Percentiles rank a stretch among this genome's conserved stretches.
These are phyloP conservation scores for Capsicum rhomboideum DNA, from an alignment of 257 asterid genomes.

Conservation along the genomic window DNA sequence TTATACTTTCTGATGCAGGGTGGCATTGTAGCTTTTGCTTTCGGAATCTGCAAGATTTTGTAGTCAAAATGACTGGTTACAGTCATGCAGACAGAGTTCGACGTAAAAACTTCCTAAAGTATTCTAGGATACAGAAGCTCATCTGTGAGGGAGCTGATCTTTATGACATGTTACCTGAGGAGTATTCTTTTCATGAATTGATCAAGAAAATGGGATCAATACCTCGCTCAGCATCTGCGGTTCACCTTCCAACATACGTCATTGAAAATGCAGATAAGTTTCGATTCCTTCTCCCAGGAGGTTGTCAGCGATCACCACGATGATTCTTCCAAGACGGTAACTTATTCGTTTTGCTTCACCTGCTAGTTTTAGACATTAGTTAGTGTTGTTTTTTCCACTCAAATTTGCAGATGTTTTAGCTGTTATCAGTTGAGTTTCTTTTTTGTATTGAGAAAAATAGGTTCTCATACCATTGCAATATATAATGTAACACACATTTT, in stretches of 20 bases:
- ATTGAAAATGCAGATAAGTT: conserved; percentile 66
- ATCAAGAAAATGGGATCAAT: conserved; percentile 80
- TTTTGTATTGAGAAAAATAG: neutral
- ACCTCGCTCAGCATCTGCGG: conserved; percentile 75
- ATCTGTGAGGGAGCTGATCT: conserved; percentile 77
- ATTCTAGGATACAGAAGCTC: conserved; percentile 62
- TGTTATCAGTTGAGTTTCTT: neutral
- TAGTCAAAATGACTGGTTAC: conserved; percentile 59
- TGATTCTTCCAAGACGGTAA: conserved; percentile 3
- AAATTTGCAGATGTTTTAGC: neutral
- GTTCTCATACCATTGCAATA: neutral
- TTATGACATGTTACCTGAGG: conserved; percentile 92
- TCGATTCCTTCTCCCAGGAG: conserved; percentile 84
- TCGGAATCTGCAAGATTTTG: conserved; percentile 43
- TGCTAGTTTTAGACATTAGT: neutral
- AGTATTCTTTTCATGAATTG: conserved; percentile 74
- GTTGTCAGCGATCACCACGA: conserved; percentile 47
- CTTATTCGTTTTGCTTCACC: neutral
- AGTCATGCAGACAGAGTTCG: conserved; percentile 63
- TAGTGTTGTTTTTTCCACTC: neutral
- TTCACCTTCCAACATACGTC: conserved; percentile 70
- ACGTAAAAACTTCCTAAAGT: conserved; percentile 30
- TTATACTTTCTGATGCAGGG: conserved; percentile 77
- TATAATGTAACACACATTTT: neutral
- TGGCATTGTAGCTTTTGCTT: conserved; percentile 98